These are phyloP conservation scores for Xeromyces bisporus DNA, from an alignment of 495 filamentous ascomycete species.

Conservation along the genomic window DNA sequence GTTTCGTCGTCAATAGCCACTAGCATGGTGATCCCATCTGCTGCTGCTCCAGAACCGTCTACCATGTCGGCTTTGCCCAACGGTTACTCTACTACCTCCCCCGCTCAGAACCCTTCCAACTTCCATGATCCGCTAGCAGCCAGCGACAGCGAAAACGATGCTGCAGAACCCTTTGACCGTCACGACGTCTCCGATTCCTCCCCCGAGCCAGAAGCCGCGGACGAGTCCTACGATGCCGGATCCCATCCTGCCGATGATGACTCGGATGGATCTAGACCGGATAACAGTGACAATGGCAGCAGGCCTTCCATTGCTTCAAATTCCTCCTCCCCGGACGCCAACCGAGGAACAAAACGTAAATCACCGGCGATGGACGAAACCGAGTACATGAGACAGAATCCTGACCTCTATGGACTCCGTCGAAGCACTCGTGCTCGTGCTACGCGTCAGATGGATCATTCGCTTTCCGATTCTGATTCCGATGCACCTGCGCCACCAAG, in stretches of 20 bases:
- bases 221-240: constrained; percentile 29
- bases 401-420: constrained; percentile 87
- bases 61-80: constrained; percentile 28
- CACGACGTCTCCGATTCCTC: constrained; percentile 30
- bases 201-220: constrained; percentile 47
- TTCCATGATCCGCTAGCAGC: constrained; percentile 19
- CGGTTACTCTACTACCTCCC: constrained; percentile 29
- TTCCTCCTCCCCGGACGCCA: constrained; percentile 49
- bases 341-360: constrained; percentile 60
- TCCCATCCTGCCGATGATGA: constrained; percentile 34
- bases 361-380: constrained; percentile 52
- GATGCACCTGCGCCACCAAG: constrained; percentile 26
- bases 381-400: constrained; percentile 73
- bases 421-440: constrained; percentile 58
- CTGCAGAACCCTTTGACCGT: constrained; percentile 31
- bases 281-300: constrained; percentile 39
- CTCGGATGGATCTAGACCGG: constrained; percentile 63
- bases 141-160: constrained; percentile 35
- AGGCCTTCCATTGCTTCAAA: constrained; percentile 35
- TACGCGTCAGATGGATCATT: constrained; percentile 43
- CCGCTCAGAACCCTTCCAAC: constrained; percentile 19
- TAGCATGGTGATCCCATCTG: constrained; percentile 38
- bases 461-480: constrained; percentile 49
- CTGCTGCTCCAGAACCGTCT: constrained; percentile 26
- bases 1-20: constrained; percentile 23